These are phyloP conservation scores for Rheum nobile DNA, from an alignment of 148 eudicot genomes.

Conservation along the genomic window DNA sequence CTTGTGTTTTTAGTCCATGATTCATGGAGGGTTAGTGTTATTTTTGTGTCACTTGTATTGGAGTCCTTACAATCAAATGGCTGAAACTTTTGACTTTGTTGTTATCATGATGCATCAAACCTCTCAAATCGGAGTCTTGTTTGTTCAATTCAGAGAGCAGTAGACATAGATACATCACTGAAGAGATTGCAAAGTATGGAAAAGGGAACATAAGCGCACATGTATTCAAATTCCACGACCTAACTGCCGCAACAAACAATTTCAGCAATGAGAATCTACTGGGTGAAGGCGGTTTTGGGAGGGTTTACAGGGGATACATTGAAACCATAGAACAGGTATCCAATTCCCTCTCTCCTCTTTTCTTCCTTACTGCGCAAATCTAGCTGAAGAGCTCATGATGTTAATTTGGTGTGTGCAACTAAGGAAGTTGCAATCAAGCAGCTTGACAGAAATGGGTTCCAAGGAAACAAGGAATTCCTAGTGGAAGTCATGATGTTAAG, in stretches of 20 bases:
- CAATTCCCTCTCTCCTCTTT: background rate
- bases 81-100: background rate
- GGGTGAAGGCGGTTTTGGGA: slow-evolving; percentile 98
- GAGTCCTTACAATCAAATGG: background rate
- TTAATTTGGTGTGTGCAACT: background rate
- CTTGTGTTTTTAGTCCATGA: no score
- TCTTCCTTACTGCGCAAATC: no score
- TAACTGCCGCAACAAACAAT: slow-evolving; percentile 45
- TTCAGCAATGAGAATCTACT: slow-evolving; percentile 38
- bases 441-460: slow-evolving; percentile 72
- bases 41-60: no score
- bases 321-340: slow-evolving; percentile 29
- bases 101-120: background rate
- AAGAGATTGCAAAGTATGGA: slow-evolving; percentile 61
- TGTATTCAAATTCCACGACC: slow-evolving; percentile 44
- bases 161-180: slow-evolving; percentile 62
- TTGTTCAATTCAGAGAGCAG: slow-evolving; percentile 43
- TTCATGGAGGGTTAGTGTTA: no score
- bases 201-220: slow-evolving; percentile 52
- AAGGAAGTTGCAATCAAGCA: slow-evolving; percentile 81
- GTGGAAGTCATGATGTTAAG: slow-evolving; percentile 73
- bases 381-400: background rate
- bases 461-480: slow-evolving; percentile 73
- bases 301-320: slow-evolving; percentile 66
- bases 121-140: background rate